Evolutionary conservation across 768 basidiomycete species (phyloP).

Genomic region (Mycena pura): DNA sequence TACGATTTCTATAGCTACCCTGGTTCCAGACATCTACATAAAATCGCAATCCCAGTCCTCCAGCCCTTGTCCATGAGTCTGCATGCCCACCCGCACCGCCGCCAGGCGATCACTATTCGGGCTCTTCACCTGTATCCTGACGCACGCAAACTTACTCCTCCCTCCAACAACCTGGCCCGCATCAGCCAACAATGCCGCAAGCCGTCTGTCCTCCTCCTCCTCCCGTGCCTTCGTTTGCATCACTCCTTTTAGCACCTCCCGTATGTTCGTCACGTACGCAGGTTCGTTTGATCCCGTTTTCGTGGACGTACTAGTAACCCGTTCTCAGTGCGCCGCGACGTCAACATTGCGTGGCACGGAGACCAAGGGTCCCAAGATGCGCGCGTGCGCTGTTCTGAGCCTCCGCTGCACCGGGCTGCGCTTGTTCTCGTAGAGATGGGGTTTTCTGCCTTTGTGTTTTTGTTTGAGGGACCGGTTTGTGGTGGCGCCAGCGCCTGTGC

Average conservation of each 20-base stretch:
- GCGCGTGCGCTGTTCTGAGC: neutral
- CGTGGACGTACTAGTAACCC: neutral
- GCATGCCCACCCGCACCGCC: too few species aligned
- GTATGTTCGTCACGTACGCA: neutral
- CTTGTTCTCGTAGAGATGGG: neutral
- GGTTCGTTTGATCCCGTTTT: neutral
- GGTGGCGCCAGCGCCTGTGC: neutral
- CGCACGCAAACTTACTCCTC: neutral
- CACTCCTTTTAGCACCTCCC: neutral
- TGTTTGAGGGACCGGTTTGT: neutral
- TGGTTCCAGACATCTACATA: too few species aligned
- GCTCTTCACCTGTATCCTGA: neutral
- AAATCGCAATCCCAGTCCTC: too few species aligned
- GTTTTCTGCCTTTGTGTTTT: neutral
- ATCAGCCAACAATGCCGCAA: neutral
- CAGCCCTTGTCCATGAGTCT: too few species aligned
- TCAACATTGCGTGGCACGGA: neutral
- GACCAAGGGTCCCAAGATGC: neutral
- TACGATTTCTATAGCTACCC: too few species aligned
- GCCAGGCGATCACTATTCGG: too few species aligned
- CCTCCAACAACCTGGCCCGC: conserved; percentile 7
- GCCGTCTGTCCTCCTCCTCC: neutral
- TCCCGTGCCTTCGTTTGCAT: neutral
- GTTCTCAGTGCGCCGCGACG: too few species aligned
- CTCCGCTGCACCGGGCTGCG: neutral